Base-by-base conservation (phyloP, 768 basidiomycete species). In the Xerocomellus dryophilus region DNA sequence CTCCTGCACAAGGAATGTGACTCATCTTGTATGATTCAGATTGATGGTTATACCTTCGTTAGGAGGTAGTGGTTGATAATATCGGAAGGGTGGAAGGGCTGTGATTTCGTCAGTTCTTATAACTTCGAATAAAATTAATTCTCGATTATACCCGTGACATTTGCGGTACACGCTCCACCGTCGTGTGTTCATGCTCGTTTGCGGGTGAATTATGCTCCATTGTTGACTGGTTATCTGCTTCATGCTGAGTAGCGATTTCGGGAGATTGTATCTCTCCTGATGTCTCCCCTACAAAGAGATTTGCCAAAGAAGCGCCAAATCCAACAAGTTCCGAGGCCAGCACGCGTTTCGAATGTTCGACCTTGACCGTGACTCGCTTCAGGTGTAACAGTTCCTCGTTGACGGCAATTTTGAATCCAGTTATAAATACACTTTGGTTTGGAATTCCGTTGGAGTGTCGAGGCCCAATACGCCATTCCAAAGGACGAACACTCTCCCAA, bases 361-460 rank as follows among this genome's bases (percentile, higher is more conserved):
- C n/a, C 41, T 38, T 47, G 31, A 46, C 21, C 4, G 34, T n/a
- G 15, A 36, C 40, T 11, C 35, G 34, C 12, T 39, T 68, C 35
- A 31, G 14, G 25, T 41, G 27, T 4, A 43, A 20, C 14, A 18
- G n/a, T 39, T 40, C 43, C 9, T 42, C 9, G 18, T 46, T 48
- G 21, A 53, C 31, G 2, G 44, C 25, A 20, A 54, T 47, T 29
- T 49, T 62, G 36, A 54, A 65, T 5, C 50, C 58, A 2, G 31
- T 46, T 15, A 62, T 46, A 23, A 60, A 64, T 14, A 60, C 29
- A 7, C 34, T 44, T 39, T 63, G 55, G 29, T 63, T 57, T 39
- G 11, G 11, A 7, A 35, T 25, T 6, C 10, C 27, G 7, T 4
- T 14, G 1, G 40, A 17, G 12, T 31, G 11, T 10, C 40, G 44